These are phyloP conservation scores for Phytophthora rubi DNA, from an alignment of 352 stramenopile genomes.

Conservation along the genomic window DNA sequence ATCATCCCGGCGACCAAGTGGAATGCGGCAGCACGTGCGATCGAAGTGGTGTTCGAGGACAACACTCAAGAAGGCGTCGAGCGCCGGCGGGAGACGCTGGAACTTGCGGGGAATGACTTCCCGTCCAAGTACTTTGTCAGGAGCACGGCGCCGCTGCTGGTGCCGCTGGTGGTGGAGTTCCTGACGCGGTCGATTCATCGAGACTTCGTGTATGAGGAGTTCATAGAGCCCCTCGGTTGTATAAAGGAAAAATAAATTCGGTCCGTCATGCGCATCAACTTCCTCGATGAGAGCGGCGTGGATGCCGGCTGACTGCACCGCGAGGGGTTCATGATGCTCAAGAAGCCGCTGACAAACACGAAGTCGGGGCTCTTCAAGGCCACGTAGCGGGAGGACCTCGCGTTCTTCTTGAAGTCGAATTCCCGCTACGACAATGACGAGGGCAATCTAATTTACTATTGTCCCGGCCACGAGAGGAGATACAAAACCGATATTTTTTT, in stretches of 20 bases:
- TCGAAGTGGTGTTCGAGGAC: conserved; percentile 39
- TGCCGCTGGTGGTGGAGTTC: conserved; percentile 49
- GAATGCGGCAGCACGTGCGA: conserved; percentile 41
- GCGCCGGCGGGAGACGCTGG: conserved; percentile 37
- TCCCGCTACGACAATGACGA: conserved; percentile 63
- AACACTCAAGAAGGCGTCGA: conserved; percentile 35
- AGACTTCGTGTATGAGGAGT: conserved; percentile 68
- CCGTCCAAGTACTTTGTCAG: conserved; percentile 61
- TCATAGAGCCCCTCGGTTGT: conserved; percentile 61
- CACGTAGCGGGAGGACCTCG: conserved; percentile 58
- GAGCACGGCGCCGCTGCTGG: conserved; percentile 39
- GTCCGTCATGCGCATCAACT: conserved; percentile 78
- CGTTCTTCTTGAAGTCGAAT: conserved; percentile 72
- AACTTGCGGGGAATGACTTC: conserved; percentile 47
- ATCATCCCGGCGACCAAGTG: conserved; percentile 44
- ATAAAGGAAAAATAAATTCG: conserved; percentile 63
- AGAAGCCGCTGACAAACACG: conserved; percentile 56
- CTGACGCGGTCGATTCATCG: conserved; percentile 56
- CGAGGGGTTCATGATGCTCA: conserved; percentile 89
- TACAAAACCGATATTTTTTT: too few relatives aligned
- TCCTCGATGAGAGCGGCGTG: conserved; percentile 79
- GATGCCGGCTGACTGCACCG: conserved; percentile 88
- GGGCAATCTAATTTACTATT: conserved; percentile 72
- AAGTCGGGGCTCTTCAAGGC: conserved; percentile 60
- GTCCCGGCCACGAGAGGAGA: too few relatives aligned